These are phyloP conservation scores for Cajanus cajan DNA, from an alignment of 306 rosid genomes.

Conservation along the genomic window DNA sequence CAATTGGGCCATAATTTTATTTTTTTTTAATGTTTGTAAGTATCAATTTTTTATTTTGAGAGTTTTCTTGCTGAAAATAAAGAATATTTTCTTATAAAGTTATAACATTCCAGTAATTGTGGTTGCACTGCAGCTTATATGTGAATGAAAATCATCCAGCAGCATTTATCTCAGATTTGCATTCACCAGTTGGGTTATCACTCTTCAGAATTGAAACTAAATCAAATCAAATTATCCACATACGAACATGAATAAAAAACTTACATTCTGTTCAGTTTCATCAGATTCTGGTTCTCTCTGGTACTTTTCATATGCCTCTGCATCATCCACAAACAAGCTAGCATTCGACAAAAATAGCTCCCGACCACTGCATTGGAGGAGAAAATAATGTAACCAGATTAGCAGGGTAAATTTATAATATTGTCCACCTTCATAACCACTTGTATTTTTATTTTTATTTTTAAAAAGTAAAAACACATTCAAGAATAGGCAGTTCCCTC, in stretches of 20 bases:
- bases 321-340: conserved; percentile 96
- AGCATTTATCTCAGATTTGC: conserved; percentile 1
- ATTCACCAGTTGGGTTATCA: neutral
- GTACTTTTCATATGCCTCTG: conserved; percentile 83
- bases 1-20: neutral
- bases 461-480: too few species aligned
- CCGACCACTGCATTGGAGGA: conserved; percentile 52
- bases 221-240: neutral
- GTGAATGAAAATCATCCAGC: neutral
- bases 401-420: neutral
- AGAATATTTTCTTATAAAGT: too few species aligned
- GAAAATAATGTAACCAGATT: conserved; percentile 5
- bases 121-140: neutral
- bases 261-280: conserved; percentile 59
- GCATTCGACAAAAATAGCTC: conserved; percentile 94
- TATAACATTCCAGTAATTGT: neutral
- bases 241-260: conserved; percentile 9
- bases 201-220: neutral
- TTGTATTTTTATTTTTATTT: neutral
- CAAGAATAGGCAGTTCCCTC: conserved; percentile 14
- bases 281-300: conserved; percentile 64
- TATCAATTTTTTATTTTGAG: neutral
- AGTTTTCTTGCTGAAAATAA: too few species aligned
- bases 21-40: neutral
- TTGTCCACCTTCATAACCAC: neutral